Conservation (phyloP, 2,329 filamentous ascomycete species). For the Fusarium sp. region DNA sequence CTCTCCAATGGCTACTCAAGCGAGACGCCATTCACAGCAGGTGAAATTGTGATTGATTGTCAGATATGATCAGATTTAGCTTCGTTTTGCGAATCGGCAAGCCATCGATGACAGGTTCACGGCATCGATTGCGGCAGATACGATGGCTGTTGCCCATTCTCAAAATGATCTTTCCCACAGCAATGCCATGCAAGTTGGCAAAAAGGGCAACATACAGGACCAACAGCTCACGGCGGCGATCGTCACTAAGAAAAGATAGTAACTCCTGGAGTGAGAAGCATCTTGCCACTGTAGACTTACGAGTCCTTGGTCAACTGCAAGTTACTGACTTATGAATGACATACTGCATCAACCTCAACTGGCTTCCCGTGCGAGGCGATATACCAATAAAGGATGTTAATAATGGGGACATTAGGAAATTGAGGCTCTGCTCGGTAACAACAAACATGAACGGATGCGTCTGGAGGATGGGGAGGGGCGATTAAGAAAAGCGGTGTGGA, state of each 20-base stretch:
- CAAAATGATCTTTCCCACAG: conserved; percentile 13
- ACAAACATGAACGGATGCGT: conserved; percentile 13
- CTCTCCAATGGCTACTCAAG: background rate
- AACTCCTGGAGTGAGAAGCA: conserved; percentile 14
- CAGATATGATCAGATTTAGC: conserved; percentile 17
- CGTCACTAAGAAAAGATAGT: conserved; percentile 13
- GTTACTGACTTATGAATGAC: conserved; percentile 12
- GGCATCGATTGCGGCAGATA: conserved; percentile 10
- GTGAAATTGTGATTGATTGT: conserved; percentile 1
- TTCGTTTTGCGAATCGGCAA: conserved; percentile 11
- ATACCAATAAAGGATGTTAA: conserved; percentile 14
- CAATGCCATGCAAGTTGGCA: conserved; percentile 24
- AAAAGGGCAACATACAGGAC: conserved; percentile 18
- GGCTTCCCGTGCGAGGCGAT: conserved; percentile 5
- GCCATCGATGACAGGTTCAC: conserved; percentile 17
- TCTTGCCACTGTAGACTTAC: conserved; percentile 8
- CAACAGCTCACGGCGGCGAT: conserved; percentile 15
- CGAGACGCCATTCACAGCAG: background rate
- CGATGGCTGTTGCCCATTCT: conserved; percentile 22
- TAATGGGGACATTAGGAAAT: conserved; percentile 22
- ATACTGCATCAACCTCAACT: conserved; percentile 14
- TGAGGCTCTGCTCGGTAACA: conserved; percentile 41
- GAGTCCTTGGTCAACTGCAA: background rate
- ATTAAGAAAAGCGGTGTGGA: conserved; percentile 48
- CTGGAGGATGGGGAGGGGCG: conserved; percentile 21